Base-by-base conservation (phyloP, 2,329 filamentous ascomycete species). In the Knufia petricola region DNA sequence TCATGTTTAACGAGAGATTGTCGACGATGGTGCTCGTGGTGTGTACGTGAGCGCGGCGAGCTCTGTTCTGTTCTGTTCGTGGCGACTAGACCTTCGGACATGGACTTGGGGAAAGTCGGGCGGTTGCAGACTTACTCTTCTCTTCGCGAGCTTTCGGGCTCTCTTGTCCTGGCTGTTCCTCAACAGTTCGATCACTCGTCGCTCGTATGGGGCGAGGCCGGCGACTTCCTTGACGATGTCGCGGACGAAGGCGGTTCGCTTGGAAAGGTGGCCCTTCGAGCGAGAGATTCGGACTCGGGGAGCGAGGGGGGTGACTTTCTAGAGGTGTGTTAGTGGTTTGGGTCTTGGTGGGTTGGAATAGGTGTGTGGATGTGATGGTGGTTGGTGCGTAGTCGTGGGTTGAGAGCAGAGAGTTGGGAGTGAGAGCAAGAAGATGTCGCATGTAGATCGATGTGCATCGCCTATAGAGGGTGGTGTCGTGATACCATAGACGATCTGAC, bases 191-290 rank as follows among this genome's bases (percentile, higher is more conserved):
- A 98, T 94, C 64, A 98, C 87, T 69, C 92, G 88, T 74, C 92
- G 90, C 84, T 98, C 92, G 73, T 98, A 92, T 66, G 87, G 87
- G 63, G 87, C 87, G 63, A 92, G 85, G 68, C 86, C 92, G 73
- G 89, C 83, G 72, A 96, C 92, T 79, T 98, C 92, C 81, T 94
- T 94, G 72, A 95, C 87, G 69, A 98, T 84, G 69, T 95, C 89
- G 64, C 92, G 82, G 63, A 96, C 90, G 76, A 98, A 96, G 64
- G 85, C 82, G 64, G 92, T 96, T 67, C 89, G 84, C 84, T 94
- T 95, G 78, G 86, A 94, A 68, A 94, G 77, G 75, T 92, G 86
- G 64, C 92, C 92, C 82, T 95, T 96, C 77, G 82, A 89, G 64
- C 84, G 78, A 67, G 82, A 86, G 65, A 89, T 79, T 65, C 84